phyloP scores from a whole-genome alignment of 768 basidiomycete species.

The Hygrophoropsis aurantiaca region DNA sequence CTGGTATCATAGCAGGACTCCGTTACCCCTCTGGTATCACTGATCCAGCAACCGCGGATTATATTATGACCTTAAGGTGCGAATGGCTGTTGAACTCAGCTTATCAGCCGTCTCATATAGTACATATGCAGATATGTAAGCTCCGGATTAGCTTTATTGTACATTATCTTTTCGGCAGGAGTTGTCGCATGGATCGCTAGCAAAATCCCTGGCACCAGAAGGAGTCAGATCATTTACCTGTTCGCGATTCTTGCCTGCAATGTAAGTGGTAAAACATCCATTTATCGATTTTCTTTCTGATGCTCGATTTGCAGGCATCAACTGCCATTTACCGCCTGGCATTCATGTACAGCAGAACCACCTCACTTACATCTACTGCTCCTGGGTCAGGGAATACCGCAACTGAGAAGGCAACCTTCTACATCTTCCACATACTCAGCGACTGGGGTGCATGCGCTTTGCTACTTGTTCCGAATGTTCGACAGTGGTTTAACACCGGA shows the following conservation, averaged over 20 bases:
- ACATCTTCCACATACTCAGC: conserved; percentile 44
- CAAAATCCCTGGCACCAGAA: conserved; percentile 26
- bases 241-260: conserved; percentile 24
- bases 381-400: conserved; percentile 34
- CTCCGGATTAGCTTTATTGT: conserved; percentile 20
- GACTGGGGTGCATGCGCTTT: conserved; percentile 38
- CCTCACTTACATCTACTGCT: conserved; percentile 30
- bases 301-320: conserved; percentile 9
- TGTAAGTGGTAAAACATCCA: conserved; percentile 23
- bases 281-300: background rate
- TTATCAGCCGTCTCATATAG: background rate
- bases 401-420: conserved; percentile 39
- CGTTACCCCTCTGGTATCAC: conserved; percentile 16
- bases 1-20: conserved; percentile 29
- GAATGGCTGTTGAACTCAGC: conserved; percentile 14
- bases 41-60: conserved; percentile 14
- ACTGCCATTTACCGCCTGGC: conserved; percentile 40
- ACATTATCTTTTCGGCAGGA: conserved; percentile 17
- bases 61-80: conserved; percentile 17
- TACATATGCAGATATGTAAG: conserved; percentile 28
- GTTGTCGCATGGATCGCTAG: conserved; percentile 23
- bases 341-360: conserved; percentile 36
- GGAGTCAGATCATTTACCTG: conserved; percentile 17
- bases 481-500: conserved; percentile 27
- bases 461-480: conserved; percentile 31